Percentiles rank a stretch among this genome's conserved stretches.
These are phyloP conservation scores for Annulohypoxylon truncatum DNA, from an alignment of 2,329 filamentous ascomycete genomes.

Conservation along the genomic window DNA sequence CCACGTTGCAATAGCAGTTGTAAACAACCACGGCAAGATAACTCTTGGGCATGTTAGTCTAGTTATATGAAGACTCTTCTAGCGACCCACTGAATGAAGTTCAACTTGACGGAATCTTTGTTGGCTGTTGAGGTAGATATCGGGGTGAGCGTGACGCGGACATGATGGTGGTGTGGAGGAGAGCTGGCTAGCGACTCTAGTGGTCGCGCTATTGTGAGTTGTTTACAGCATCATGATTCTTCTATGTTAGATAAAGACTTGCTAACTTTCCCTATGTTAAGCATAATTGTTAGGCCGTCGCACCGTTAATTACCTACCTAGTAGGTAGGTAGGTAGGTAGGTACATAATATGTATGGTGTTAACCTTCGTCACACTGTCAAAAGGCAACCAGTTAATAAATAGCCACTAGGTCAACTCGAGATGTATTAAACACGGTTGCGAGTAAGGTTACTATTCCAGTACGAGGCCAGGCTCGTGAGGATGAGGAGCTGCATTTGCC, in stretches of 20 bases:
- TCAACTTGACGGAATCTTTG: background rate
- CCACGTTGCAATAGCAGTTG: background rate
- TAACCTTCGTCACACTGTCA: too few species aligned
- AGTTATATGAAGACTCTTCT: conserved; percentile 7
- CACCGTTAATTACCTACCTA: too few species aligned
- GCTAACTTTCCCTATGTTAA: background rate
- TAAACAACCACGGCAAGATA: background rate
- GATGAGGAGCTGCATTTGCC: background rate
- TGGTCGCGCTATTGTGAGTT: background rate
- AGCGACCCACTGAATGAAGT: background rate
- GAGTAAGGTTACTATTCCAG: background rate
- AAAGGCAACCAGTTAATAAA: too few species aligned
- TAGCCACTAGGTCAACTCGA: background rate
- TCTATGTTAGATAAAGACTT: background rate
- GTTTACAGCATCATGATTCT: background rate
- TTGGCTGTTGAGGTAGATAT: background rate
- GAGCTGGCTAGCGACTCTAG: conserved; percentile 1
- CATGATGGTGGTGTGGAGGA: conserved; percentile 5
- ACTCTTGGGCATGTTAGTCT: background rate
- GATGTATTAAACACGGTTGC: background rate
- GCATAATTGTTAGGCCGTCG: too few species aligned
- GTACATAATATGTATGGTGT: too few species aligned
- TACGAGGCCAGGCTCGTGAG: background rate
- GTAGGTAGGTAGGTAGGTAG: too few species aligned
- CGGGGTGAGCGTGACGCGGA: background rate